Conservation (phyloP, 23 red algal genomes). For the Chondrus crispus region DNA sequence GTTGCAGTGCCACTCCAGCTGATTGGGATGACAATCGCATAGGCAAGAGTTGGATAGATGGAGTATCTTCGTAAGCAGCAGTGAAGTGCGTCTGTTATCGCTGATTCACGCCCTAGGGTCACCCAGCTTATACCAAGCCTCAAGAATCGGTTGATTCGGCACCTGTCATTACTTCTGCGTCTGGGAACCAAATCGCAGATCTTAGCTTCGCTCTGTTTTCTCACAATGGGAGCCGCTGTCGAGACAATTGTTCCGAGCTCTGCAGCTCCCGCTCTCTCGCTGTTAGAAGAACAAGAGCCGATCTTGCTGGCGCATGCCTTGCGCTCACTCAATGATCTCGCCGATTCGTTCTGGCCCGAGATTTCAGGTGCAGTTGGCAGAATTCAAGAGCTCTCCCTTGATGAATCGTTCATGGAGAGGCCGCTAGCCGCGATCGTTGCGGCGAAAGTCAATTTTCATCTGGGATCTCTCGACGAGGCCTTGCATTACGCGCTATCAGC, state of each 20-base stretch:
- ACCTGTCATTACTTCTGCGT: no score
- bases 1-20: no score
- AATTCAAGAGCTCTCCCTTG: constrained; percentile 88
- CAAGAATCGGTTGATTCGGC: no score
- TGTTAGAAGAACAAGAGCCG: constrained; percentile 84
- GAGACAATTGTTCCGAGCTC: constrained; percentile 76
- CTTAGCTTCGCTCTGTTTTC: no score
- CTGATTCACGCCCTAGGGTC: no score
- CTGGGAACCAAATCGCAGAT: no score
- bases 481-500: constrained; percentile 89
- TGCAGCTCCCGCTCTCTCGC: constrained; percentile 81
- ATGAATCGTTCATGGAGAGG: constrained; percentile 53
- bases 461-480: constrained; percentile 93
- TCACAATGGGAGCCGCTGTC: constrained; percentile 56
- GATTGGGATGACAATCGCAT: no score
- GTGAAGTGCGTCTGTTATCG: no score
- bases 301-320: constrained; percentile 85
- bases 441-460: constrained; percentile 98
- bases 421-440: constrained; percentile 89
- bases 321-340: constrained; percentile 59
- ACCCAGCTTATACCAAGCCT: no score
- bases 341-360: constrained; percentile 94
- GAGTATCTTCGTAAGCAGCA: no score
- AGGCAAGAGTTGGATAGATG: no score
- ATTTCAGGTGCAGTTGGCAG: constrained; percentile 82